Base-by-base conservation (phyloP, 345 rosid genomes). In the Brassica incana region DNA sequence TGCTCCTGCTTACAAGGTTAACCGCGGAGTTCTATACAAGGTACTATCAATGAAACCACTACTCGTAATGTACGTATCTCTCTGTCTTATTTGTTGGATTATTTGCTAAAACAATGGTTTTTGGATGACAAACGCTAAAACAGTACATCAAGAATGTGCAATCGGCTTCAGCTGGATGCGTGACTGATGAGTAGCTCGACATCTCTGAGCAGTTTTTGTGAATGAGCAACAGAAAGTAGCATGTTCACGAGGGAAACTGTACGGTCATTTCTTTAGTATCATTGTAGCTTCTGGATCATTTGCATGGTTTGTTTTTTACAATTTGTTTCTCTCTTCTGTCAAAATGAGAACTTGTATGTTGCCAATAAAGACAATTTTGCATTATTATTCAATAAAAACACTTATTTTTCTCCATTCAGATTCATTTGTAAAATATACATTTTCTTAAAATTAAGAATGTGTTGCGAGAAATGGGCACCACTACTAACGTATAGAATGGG, bases 121-220 rank as follows among this genome's bases (percentile, higher is more conserved):
- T 38, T 23, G 32, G 64, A 5, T 70, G 71, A 20, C 71, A 32
- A n/a, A 3, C 33, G 52, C 11, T n/a, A 5, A 74, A 72, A 36
- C 90, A 94, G 98, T 93, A 96, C 88, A 92, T 96, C 83, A 93
- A 91, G 93, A 91, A 83, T 0, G 99, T 95, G 72, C 86, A 90
- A 69, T 82, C 98, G 0, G 97, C 99, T 75, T 88, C 99, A 20
- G 66, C 63, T 61, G 98, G 98, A 69, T 93, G 99, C 4, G 99
- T 96, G 61, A 93, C 98, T 0, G 99, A 96, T 66, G 98, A 96
- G 82, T 91, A 88, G 40, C 1, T 60, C 36, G 20, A 10, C 16
- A 38, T 76, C 93, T 40, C 82, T 27, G 50, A 67, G 56, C 18
- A 5, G 77, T 50, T 66, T 43, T 73, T 70, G 80, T 40, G 74